Evolutionary conservation across 2,329 filamentous ascomycete species (phyloP).

Genomic region (Saccharata proteae): DNA sequence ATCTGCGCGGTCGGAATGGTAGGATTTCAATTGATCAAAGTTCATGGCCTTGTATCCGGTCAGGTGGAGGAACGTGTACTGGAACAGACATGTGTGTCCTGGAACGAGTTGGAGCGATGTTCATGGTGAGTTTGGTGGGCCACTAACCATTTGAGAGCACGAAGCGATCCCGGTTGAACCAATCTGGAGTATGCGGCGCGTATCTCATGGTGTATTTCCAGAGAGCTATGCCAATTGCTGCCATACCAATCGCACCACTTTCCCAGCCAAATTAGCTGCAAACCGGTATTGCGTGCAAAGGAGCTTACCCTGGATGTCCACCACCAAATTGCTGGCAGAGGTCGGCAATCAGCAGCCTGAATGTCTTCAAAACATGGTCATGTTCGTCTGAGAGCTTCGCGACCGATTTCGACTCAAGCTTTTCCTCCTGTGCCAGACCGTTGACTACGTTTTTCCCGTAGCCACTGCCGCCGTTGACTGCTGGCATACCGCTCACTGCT

Average conservation of each 20-base stretch:
- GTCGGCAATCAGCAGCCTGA: conserved; percentile 53
- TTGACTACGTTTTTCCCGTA: conserved; percentile 17
- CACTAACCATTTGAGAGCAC: conserved; percentile 44
- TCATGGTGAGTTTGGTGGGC: no score
- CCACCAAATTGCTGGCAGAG: conserved; percentile 59
- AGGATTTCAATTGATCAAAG: conserved; percentile 44
- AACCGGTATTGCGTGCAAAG: neutral
- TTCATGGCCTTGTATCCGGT: conserved; percentile 44
- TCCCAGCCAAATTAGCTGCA: conserved; percentile 4
- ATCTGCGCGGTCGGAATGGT: conserved; percentile 37
- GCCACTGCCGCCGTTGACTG: conserved; percentile 9
- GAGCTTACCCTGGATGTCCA: conserved; percentile 51
- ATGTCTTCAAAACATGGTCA: conserved; percentile 46
- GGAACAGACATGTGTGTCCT: conserved; percentile 43
- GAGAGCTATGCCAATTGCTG: conserved; percentile 47
- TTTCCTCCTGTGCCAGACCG: conserved; percentile 15
- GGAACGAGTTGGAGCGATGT: neutral
- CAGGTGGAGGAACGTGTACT: conserved; percentile 43
- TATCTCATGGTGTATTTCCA: conserved; percentile 54
- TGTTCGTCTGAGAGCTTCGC: conserved; percentile 19
- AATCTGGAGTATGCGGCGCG: conserved; percentile 41
- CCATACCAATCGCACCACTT: conserved; percentile 47
- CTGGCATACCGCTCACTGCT: conserved; percentile 3
- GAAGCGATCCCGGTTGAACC: conserved; percentile 51
- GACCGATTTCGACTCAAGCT: conserved; percentile 11